Conservation (phyloP, 345 rosid species). For the Salix arbutifolia region DNA sequence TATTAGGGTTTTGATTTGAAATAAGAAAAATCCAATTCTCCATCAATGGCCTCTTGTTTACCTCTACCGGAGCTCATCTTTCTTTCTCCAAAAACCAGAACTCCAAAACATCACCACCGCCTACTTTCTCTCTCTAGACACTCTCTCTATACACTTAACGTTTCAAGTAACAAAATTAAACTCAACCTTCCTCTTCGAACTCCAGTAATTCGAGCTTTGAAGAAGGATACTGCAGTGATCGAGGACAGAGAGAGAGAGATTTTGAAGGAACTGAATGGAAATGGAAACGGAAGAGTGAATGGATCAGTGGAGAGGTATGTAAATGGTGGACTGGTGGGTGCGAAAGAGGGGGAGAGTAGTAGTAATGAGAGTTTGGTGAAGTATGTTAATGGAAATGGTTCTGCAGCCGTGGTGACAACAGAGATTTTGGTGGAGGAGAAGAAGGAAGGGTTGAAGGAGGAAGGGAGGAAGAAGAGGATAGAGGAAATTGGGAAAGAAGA, state of each 20-base stretch:
- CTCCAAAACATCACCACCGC: conserved; percentile 16
- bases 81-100: conserved; percentile 27
- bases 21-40: background rate
- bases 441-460: conserved; percentile 37
- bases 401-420: conserved; percentile 17
- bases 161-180: conserved; percentile 11
- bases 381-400: conserved; percentile 52
- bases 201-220: conserved; percentile 42
- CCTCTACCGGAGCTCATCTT: conserved; percentile 40
- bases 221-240: conserved; percentile 44
- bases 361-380: conserved; percentile 58
- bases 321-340: conserved; percentile 26
- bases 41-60: conserved; percentile 41
- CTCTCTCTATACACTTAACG: conserved; percentile 26
- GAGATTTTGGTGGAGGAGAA: conserved; percentile 21
- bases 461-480: conserved; percentile 72
- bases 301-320: conserved; percentile 15
- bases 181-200: conserved; percentile 16
- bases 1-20: conserved; percentile 28
- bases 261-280: conserved; percentile 35
- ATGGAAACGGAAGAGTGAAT: conserved; percentile 38
- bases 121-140: conserved; percentile 20
- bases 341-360: conserved; percentile 12
- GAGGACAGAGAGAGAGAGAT: conserved; percentile 46
- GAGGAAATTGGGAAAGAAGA: conserved; percentile 96